phyloP scores from a whole-genome alignment of 2,329 filamentous ascomycete genomes.

The Xylaria sp. region DNA sequence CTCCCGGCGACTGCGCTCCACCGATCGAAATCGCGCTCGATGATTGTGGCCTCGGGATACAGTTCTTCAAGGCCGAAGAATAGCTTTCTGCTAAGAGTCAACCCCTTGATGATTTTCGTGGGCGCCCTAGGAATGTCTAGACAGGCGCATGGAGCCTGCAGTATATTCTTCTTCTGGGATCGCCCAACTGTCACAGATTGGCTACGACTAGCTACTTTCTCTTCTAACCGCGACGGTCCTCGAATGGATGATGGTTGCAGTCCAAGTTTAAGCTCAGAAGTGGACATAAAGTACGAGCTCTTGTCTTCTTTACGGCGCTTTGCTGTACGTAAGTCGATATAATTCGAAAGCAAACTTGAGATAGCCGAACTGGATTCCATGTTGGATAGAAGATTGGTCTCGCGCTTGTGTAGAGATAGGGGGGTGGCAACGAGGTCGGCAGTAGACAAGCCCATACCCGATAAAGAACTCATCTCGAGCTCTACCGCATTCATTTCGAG shows the following conservation, averaged over 20 bases:
- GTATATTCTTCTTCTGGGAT: not conserved
- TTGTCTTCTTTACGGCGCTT: constrained; percentile 45
- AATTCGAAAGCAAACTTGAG: constrained; percentile 45
- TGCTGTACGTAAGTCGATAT: constrained; percentile 43
- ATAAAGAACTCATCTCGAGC: not conserved
- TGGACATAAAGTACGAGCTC: constrained; percentile 45
- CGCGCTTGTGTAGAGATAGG: not conserved
- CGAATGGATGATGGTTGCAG: not conserved
- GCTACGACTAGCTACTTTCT: not conserved
- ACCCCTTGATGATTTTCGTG: constrained; percentile 62
- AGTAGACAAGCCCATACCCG: constrained; percentile 28
- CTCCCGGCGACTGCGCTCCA: constrained; percentile 52
- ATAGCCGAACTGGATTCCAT: constrained; percentile 41
- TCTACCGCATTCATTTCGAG: constrained; percentile 28
- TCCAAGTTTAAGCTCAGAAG: not conserved
- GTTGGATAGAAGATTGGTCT: constrained; percentile 38
- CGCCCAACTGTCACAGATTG: not conserved
- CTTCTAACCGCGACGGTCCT: not conserved
- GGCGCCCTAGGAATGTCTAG: constrained; percentile 15
- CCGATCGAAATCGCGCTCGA: constrained; percentile 68
- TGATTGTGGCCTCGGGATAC: constrained; percentile 61
- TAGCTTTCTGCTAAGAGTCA: constrained; percentile 58
- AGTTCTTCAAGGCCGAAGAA: constrained; percentile 60
- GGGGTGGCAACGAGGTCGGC: constrained; percentile 31
- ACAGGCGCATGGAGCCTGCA: constrained; percentile 39